Evolutionary conservation across 805 yeast species (phyloP), one percentile per base, ranked within the genome.

Genomic region (Cyberlindnera amylophila): DNA sequence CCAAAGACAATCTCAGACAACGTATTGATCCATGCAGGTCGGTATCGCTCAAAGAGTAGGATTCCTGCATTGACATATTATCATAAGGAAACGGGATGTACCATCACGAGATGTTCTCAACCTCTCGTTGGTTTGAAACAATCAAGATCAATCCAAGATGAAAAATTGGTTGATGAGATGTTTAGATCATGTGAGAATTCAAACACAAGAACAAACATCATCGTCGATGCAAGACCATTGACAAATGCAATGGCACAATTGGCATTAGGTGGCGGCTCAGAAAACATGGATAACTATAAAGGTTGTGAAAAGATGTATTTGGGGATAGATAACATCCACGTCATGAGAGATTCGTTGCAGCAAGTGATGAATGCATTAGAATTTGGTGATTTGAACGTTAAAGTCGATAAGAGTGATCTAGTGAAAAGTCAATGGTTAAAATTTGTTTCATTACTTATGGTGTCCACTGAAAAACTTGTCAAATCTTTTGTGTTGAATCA

Each of bases 191-290:
- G 84, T 45, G 53, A 52, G 26, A 41, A 42, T 15, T 13, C 26
- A 12, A 47, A 64, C 4, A 52, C 60, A 52, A 56, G 74, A 39
- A 81, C 88, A 35, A 82, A 90, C 55, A 63, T 93, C 23, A 81
- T 93, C 24, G 91, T 88, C 4, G 99, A 93, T 65, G 85, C 95
- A 17, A 70, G 99, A 42, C 99, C 99, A 1, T 62, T 89, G 19
- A 84, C 97, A 0, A 93, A 93, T 62, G 98, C 98, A 7, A 77
- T 89, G 77, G 98, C 96, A 0, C 98, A 93, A 55, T 86, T 87
- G 35, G 98, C 98, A 0, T 65, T 93, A 13, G 99, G 99, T 11
- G 99, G 97, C n/a, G 99, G 99, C 1, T 84, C 96, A 0, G 99
- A 93, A 59, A 83, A 77, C 51, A 86, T 89, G 72, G 97, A 91